Evolutionary conservation across 139 green algal genomes (phyloP).

Genomic region (Chlamydomonas schloesseri): DNA sequence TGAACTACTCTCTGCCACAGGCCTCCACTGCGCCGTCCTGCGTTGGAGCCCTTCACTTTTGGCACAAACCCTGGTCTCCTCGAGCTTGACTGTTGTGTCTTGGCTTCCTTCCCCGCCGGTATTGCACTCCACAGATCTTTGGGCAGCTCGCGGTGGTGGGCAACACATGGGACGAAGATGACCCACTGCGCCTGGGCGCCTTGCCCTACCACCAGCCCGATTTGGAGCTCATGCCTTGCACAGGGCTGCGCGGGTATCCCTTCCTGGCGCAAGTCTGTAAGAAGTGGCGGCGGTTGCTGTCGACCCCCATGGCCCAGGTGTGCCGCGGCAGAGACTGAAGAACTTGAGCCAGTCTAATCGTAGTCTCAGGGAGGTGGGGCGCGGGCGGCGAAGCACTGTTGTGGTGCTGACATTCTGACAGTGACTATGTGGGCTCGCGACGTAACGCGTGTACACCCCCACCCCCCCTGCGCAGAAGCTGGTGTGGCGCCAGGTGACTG

Average conservation of each 20-base stretch:
- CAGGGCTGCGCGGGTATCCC: slow-evolving; percentile 70
- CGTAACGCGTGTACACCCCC: too few relatives aligned
- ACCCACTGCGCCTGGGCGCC: slow-evolving; percentile 30
- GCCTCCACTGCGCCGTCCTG: too few relatives aligned
- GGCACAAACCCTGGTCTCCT: neutral
- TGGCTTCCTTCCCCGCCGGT: slow-evolving; percentile 25
- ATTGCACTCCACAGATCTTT: slow-evolving; percentile 24
- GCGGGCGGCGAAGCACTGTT: neutral
- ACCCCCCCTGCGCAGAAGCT: slow-evolving; percentile 3
- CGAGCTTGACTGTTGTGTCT: neutral
- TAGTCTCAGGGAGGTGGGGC: too few relatives aligned
- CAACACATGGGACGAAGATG: slow-evolving; percentile 15
- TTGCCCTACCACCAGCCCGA: slow-evolving; percentile 42
- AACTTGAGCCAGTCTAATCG: too few relatives aligned
- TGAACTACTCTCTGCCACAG: neutral
- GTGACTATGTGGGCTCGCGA: too few relatives aligned
- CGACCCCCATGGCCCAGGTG: slow-evolving; percentile 42
- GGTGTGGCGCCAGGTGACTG: slow-evolving; percentile 36
- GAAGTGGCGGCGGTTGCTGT: slow-evolving; percentile 63
- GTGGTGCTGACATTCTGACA: neutral
- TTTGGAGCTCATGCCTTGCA: slow-evolving; percentile 56
- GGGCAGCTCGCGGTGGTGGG: slow-evolving; percentile 28
- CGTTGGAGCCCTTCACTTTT: neutral
- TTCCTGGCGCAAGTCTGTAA: slow-evolving; percentile 76
- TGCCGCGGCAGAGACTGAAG: too few relatives aligned